Evolutionary conservation across 306 rosid genomes (phyloP).

Genomic region (Coriaria nepalensis): DNA sequence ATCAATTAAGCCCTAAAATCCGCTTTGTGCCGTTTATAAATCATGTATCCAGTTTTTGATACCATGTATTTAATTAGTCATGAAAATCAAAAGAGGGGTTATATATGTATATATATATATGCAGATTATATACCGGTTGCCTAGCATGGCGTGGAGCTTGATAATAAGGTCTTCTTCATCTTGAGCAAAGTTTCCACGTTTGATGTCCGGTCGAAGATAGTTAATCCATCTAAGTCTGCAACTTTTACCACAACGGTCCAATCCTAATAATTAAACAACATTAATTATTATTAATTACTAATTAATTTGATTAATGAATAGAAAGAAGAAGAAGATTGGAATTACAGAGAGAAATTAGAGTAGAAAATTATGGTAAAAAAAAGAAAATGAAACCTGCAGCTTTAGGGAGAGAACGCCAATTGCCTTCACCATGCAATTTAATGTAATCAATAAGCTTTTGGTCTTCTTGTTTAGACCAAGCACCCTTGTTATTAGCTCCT

Average conservation of each 20-base stretch:
- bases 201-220: constrained; percentile 55
- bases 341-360: not conserved
- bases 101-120: no score
- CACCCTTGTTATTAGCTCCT: constrained; percentile 51
- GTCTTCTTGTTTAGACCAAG: constrained; percentile 68
- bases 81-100: no score
- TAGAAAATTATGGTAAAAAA: not conserved
- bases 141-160: constrained; percentile 71
- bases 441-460: constrained; percentile 55
- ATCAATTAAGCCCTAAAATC: no score
- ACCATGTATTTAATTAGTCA: no score
- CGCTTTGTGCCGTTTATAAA: no score
- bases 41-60: no score
- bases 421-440: constrained; percentile 48
- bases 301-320: not conserved
- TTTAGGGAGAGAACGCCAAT: constrained; percentile 59
- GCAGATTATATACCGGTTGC: constrained; percentile 37
- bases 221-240: constrained; percentile 72
- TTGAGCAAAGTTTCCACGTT: constrained; percentile 53
- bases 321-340: not conserved
- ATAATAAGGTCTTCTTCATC: constrained; percentile 75
- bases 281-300: not conserved
- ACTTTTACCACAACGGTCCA: constrained; percentile 68
- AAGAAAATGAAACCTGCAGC: constrained; percentile 42
- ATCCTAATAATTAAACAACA: constrained; percentile 17